A percentile compares a stretch with the other conserved stretches of the same genome.
Evolutionary conservation across 495 filamentous ascomycete genomes (phyloP).

Genomic region (Daldinia decipiens): DNA sequence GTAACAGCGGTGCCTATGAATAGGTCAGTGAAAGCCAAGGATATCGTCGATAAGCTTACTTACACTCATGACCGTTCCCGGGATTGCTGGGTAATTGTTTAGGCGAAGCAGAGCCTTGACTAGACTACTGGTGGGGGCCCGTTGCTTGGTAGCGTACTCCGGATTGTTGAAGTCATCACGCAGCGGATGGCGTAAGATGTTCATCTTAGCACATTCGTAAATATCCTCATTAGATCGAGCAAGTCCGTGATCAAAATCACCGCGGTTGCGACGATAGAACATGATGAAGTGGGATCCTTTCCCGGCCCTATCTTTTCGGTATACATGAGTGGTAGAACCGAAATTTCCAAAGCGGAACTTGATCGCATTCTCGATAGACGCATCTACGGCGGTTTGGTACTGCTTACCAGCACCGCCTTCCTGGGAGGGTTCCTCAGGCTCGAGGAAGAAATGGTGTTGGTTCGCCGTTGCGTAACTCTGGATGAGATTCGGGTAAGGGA

Average conservation of each 20-base stretch:
- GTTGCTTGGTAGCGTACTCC: constrained; percentile 2
- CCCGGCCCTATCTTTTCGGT: background rate
- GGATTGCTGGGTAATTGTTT: constrained; percentile 5
- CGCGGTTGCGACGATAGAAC: constrained; percentile 26
- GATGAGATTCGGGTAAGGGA: constrained; percentile 28
- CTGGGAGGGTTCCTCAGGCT: constrained; percentile 4
- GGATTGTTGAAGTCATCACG: constrained; percentile 18
- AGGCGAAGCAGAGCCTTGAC: constrained; percentile 18
- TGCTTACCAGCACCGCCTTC: constrained; percentile 1
- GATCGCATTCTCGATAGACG: background rate
- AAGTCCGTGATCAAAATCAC: constrained; percentile 24
- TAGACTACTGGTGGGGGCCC: background rate
- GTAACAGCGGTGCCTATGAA: constrained; percentile 26
- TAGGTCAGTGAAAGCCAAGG: constrained; percentile 8
- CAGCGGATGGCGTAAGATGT: constrained; percentile 23
- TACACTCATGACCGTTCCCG: constrained; percentile 34
- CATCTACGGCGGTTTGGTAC: background rate
- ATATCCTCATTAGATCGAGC: constrained; percentile 19
- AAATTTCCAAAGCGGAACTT: constrained; percentile 7
- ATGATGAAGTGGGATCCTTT: background rate
- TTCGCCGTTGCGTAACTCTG: background rate
- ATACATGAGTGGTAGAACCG: constrained; percentile 12
- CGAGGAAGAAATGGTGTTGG: constrained; percentile 15
- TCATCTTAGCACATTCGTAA: constrained; percentile 20
- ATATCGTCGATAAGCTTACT: background rate